A percentile compares a stretch with the other conserved stretches of the same genome.
Evolutionary conservation across 2,329 filamentous ascomycete species (phyloP).

Genomic region (Pseudogymnoascus sp.): DNA sequence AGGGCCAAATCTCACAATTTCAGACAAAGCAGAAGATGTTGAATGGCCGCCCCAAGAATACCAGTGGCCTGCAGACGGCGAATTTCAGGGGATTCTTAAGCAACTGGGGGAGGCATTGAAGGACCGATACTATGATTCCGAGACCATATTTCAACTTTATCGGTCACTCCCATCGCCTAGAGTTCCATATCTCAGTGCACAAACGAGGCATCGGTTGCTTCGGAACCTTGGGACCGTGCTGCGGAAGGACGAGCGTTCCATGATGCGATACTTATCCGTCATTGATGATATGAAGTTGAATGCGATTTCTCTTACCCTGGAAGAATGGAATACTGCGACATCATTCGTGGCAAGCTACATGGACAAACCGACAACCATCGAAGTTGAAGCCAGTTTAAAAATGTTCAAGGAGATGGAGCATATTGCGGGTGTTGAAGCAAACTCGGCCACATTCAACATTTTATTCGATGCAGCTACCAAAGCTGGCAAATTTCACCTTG

Average conservation of each 20-base stretch:
- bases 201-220: constrained; percentile 25
- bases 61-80: constrained; percentile 24
- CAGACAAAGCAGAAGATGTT: constrained; percentile 42
- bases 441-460: constrained; percentile 84
- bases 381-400: constrained; percentile 63
- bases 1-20: constrained; percentile 42
- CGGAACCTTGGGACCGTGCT: constrained; percentile 26
- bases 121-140: constrained; percentile 19
- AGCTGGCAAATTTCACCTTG: constrained; percentile 73
- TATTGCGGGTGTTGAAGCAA: constrained; percentile 54
- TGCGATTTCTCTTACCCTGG: constrained; percentile 58
- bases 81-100: constrained; percentile 18
- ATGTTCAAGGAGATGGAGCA: constrained; percentile 90
- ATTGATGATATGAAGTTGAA: constrained; percentile 74
- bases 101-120: constrained; percentile 19
- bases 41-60: constrained; percentile 27
- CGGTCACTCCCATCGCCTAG: constrained; percentile 28
- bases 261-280: constrained; percentile 76
- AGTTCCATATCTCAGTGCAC: constrained; percentile 25
- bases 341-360: constrained; percentile 70
- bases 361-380: constrained; percentile 46
- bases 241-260: constrained; percentile 40
- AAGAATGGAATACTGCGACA: constrained; percentile 80
- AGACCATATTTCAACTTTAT: constrained; percentile 30
- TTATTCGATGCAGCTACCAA: constrained; percentile 85